phyloP scores from a whole-genome alignment of 2,329 filamentous ascomycete species.

The Neospermospora avenae region DNA sequence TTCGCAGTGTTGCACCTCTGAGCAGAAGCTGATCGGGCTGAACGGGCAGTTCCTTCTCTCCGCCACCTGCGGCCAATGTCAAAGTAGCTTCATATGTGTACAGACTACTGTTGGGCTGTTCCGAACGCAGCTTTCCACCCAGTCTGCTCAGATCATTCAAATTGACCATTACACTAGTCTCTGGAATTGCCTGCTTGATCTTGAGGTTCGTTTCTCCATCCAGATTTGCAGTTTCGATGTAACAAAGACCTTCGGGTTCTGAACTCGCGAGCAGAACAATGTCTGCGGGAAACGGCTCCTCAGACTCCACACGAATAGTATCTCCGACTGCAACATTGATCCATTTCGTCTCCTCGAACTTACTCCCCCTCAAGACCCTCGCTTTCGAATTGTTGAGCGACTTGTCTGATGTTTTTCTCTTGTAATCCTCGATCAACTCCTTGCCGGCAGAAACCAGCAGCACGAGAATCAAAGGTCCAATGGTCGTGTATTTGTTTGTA shows the following conservation, averaged over 20 bases:
- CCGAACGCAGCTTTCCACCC: slow-evolving; percentile 82
- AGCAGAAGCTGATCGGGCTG: slow-evolving; percentile 91
- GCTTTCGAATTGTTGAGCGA: slow-evolving; percentile 86
- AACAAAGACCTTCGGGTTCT: slow-evolving; percentile 95
- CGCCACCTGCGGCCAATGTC: slow-evolving; percentile 84
- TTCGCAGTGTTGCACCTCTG: slow-evolving; percentile 87
- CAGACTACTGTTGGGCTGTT: slow-evolving; percentile 96
- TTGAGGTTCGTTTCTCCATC: slow-evolving; percentile 98
- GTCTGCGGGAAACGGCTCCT: slow-evolving; percentile 92
- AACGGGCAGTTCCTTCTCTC: slow-evolving; percentile 87
- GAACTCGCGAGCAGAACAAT: slow-evolving; percentile 89
- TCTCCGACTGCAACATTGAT: slow-evolving; percentile 91
- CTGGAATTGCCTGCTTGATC: slow-evolving; percentile 95
- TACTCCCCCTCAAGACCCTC: slow-evolving; percentile 75
- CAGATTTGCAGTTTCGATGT: slow-evolving; percentile 96
- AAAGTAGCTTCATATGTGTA: slow-evolving; percentile 98
- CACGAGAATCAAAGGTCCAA: slow-evolving; percentile 87
- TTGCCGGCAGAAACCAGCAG: slow-evolving; percentile 93
- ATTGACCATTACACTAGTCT: slow-evolving; percentile 85
- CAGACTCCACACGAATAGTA: slow-evolving; percentile 87
- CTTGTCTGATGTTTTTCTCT: slow-evolving; percentile 82
- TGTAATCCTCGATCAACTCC: slow-evolving; percentile 89
- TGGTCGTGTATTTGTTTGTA: slow-evolving; percentile 93
- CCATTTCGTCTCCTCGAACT: slow-evolving; percentile 87
- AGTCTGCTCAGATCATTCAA: slow-evolving; percentile 80